Conservation (phyloP, 2,329 filamentous ascomycete genomes). For the Aureobasidium sp. region DNA sequence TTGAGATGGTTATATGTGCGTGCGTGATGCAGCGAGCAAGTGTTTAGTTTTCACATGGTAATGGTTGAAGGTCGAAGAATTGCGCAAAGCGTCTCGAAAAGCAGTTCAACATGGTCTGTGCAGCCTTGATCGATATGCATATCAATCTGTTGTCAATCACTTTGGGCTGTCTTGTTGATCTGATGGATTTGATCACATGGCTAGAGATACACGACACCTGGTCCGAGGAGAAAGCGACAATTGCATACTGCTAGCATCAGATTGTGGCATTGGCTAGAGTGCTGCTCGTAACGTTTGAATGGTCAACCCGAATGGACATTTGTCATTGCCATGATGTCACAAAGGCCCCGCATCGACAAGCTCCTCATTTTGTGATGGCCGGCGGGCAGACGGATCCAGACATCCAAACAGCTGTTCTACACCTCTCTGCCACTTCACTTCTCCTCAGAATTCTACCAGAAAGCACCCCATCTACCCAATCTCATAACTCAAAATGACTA, state of each 20-base stretch:
- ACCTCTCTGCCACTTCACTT: too few species aligned
- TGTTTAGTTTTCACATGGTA: background rate
- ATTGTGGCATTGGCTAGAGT: background rate
- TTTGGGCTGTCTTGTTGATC: too few species aligned
- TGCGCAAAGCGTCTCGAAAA: background rate
- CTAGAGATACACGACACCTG: background rate
- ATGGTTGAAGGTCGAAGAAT: background rate
- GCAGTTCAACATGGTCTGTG: background rate
- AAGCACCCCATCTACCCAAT: too few species aligned
- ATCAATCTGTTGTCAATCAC: too few species aligned
- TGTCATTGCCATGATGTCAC: background rate
- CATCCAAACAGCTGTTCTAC: too few species aligned
- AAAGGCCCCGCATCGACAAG: background rate
- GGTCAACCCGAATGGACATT: background rate
- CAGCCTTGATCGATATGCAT: background rate
- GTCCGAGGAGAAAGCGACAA: background rate
- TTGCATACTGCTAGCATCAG: background rate
- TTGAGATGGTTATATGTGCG: background rate
- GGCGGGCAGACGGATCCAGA: too few species aligned
- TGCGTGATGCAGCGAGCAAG: background rate
- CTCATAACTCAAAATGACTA: constrained; percentile 12
- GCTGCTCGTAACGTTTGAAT: background rate
- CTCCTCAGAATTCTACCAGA: background rate
- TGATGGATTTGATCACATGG: too few species aligned
- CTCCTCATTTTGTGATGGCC: background rate